Evolutionary conservation across 345 rosid species (phyloP).

Genomic region (Salix arbutifolia): DNA sequence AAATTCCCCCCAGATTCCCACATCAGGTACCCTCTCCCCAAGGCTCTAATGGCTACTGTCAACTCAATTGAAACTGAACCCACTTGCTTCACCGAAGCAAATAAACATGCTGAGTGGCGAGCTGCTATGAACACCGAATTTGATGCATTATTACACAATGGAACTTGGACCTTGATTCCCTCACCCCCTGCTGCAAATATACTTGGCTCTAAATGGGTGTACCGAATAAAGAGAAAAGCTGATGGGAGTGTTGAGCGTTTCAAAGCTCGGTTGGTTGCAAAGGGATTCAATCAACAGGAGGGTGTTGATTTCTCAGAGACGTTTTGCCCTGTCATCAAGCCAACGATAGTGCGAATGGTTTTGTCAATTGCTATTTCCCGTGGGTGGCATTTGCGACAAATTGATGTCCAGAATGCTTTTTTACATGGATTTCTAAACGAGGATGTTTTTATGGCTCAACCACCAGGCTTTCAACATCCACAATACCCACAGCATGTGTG

Average conservation of each 20-base stretch:
- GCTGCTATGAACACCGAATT: no score
- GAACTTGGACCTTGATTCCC: not conserved
- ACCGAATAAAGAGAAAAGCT: no score
- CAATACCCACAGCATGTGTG: not conserved
- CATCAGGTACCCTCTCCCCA: no score
- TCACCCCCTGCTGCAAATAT: accelerated
- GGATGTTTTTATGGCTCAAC: not conserved
- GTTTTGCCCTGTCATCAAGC: not conserved
- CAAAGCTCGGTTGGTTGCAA: not conserved
- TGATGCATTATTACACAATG: accelerated
- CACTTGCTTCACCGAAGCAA: no score
- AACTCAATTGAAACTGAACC: no score
- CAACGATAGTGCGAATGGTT: not conserved
- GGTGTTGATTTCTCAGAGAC: not conserved
- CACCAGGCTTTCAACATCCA: not conserved
- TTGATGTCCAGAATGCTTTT: not conserved
- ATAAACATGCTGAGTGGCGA: no score
- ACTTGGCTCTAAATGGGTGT: not conserved
- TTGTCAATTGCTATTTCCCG: accelerated
- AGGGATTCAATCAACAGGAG: not conserved
- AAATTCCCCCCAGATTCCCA: no score
- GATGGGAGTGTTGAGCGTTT: not conserved
- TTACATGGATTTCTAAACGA: not conserved
- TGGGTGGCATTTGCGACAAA: not conserved
- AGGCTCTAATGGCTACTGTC: no score